These are phyloP conservation scores for Ganoderma meredithae DNA, from an alignment of 1,284 basidiomycete genomes.

Conservation along the genomic window DNA sequence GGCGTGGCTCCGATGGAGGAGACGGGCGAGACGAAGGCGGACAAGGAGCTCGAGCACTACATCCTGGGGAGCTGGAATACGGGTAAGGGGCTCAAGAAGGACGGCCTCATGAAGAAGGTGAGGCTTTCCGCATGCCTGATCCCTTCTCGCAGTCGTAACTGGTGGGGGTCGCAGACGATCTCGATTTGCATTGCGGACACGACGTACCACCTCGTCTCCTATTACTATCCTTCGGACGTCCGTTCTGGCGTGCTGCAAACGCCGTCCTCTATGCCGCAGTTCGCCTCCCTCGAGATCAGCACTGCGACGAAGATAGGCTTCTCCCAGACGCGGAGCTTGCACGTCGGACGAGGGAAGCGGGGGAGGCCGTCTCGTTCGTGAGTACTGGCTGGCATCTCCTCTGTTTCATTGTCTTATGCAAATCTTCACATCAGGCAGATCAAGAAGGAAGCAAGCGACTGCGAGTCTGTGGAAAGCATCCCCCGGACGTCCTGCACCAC, in stretches of 20 bases:
- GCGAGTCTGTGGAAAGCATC: not conserved
- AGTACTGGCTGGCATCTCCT: not conserved
- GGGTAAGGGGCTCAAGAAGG: slow-evolving; percentile 35
- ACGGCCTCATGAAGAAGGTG: slow-evolving; percentile 41
- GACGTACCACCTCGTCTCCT: slow-evolving; percentile 38
- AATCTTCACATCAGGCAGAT: not conserved
- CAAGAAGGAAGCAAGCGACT: not conserved
- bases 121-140: not conserved
- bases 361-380: slow-evolving; percentile 26
- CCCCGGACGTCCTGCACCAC: not conserved
- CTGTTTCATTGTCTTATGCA: not conserved
- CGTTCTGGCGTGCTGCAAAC: slow-evolving; percentile 34
- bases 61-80: slow-evolving; percentile 39
- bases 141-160: not conserved
- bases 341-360: slow-evolving; percentile 21
- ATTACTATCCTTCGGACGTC: slow-evolving; percentile 38
- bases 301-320: slow-evolving; percentile 27
- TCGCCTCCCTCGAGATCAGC: slow-evolving; percentile 31
- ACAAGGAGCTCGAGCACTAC: slow-evolving; percentile 34
- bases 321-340: slow-evolving; percentile 30
- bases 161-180: slow-evolving; percentile 29
- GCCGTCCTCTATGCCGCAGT: slow-evolving; percentile 29
- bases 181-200: slow-evolving; percentile 35
- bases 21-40: slow-evolving; percentile 15
- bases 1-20: slow-evolving; percentile 18